Conservation (phyloP, 2,329 filamentous ascomycete genomes). For the Ophiostoma sp. region DNA sequence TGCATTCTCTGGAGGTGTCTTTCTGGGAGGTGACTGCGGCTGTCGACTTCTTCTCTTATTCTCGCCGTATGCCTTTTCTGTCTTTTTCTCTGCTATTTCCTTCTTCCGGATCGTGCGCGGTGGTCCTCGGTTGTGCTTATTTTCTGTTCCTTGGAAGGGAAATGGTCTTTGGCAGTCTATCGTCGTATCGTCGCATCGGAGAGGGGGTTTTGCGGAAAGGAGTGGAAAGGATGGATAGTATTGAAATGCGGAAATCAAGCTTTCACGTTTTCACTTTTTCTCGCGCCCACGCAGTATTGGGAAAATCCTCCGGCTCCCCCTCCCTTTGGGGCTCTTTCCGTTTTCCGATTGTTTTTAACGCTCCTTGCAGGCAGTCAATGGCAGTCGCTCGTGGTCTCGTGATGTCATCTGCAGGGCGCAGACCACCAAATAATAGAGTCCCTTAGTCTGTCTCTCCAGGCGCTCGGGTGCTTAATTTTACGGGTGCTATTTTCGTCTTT, state of each 20-base stretch:
- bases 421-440: background rate
- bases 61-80: background rate
- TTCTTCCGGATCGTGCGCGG: background rate
- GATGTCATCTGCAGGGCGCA: constrained; percentile 25
- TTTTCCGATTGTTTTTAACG: background rate
- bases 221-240: background rate
- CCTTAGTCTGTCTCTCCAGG: background rate
- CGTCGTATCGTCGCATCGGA: background rate
- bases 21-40: background rate
- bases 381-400: constrained; percentile 2
- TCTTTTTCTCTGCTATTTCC: background rate
- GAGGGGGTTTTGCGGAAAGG: background rate
- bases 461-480: constrained; percentile 2
- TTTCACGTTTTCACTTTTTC: background rate
- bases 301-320: background rate
- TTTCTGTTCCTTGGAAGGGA: background rate
- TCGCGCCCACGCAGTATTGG: too few species aligned
- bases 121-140: background rate
- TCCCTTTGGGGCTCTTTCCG: background rate
- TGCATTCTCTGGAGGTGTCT: constrained; percentile 9
- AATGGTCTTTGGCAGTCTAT: background rate
- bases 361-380: background rate
- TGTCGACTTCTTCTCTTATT: background rate
- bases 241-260: background rate
- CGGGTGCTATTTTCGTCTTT: constrained; percentile 1